Base-by-base conservation (phyloP, 352 stramenopile genomes). In the Hyphochytrium catenoides region DNA sequence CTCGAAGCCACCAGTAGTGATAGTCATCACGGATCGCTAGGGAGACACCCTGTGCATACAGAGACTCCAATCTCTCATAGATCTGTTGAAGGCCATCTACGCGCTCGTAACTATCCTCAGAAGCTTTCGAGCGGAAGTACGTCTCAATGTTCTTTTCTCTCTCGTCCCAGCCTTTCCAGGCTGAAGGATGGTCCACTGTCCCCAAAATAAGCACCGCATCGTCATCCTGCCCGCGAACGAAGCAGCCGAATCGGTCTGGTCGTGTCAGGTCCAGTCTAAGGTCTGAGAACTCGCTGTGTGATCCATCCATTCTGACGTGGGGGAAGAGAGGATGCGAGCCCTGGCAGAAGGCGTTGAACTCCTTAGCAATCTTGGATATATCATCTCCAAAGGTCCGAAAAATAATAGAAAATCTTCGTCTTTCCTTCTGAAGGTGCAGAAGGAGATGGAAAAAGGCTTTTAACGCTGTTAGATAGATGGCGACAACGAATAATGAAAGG, bases 311-410 rank as follows among this genome's bases (percentile, higher is more conserved):
- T 21, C 50, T 46, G 3, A 5, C 12, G 11, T 47, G 41, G 3
- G 46, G 46, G 35, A 73, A 72, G 22, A 51, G 66, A 22, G 66
- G 66, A 29, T 79, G 66, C 0, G 46, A 32, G 8, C 61, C 57
- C 35, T 70, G 53, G 35, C 66, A 79, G 33, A 79, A 79, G 25
- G 49, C 49, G 28, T 79, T 79, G 43, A 79, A 76, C 38, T 79
- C 66, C 27, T 68, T 44, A 1, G 63, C 63, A 22, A 79, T 62
- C 14, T 54, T 56, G 39, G 54, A 47, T 8, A 79, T 39, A 25
- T 79, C 66, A 36, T 79, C 52, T 2, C 66, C 66, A 27, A 50
- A 79, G 2, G 66, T 79, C 4, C 66, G 62, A 36, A 79, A 79
- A 22, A 79, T 60, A 31, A 79, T 47, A 41, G 71, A 75, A 44